These are phyloP conservation scores for Dacryopinax spathularia DNA, from an alignment of 768 basidiomycete species.

Conservation along the genomic window DNA sequence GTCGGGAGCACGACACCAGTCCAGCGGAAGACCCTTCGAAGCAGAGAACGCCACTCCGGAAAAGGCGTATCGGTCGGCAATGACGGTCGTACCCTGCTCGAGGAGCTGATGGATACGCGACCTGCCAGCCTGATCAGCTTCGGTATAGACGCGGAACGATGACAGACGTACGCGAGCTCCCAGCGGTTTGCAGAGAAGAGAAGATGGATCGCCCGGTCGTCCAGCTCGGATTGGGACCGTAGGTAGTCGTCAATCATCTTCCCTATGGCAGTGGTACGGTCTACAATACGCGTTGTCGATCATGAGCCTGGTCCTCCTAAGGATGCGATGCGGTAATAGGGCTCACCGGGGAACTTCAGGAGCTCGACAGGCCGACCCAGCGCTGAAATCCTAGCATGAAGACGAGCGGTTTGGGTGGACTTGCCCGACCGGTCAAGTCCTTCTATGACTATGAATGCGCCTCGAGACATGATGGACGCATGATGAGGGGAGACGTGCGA, in stretches of 20 bases:
- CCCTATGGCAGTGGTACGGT: constrained; percentile 81
- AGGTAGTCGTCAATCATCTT: constrained; percentile 89
- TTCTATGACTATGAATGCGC: constrained; percentile 83
- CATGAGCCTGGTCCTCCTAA: not conserved
- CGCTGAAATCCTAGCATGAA: constrained; percentile 40
- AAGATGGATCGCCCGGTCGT: constrained; percentile 82
- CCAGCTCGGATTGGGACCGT: constrained; percentile 66
- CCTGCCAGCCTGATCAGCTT: constrained; percentile 24
- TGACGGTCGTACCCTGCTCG: constrained; percentile 48
- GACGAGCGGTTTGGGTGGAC: constrained; percentile 62
- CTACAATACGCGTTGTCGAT: constrained; percentile 29
- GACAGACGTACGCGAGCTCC: constrained; percentile 62
- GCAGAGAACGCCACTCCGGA: constrained; percentile 78
- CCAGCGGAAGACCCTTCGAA: constrained; percentile 46
- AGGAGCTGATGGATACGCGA: constrained; percentile 48
- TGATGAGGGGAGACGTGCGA: not conserved
- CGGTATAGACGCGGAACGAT: not conserved
- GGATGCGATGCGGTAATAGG: not conserved
- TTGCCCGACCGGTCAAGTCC: constrained; percentile 95
- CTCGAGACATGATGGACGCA: constrained; percentile 32
- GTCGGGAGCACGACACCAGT: constrained; percentile 81
- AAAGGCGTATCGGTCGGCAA: constrained; percentile 93
- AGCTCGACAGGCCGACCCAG: constrained; percentile 36
- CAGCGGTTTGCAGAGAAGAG: constrained; percentile 95
- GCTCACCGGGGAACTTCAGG: constrained; percentile 79